A percentile compares a stretch with the other conserved stretches of the same genome.
Conservation (phyloP, 352 stramenopile genomes). For the Phytopythium mirpurense region DNA sequence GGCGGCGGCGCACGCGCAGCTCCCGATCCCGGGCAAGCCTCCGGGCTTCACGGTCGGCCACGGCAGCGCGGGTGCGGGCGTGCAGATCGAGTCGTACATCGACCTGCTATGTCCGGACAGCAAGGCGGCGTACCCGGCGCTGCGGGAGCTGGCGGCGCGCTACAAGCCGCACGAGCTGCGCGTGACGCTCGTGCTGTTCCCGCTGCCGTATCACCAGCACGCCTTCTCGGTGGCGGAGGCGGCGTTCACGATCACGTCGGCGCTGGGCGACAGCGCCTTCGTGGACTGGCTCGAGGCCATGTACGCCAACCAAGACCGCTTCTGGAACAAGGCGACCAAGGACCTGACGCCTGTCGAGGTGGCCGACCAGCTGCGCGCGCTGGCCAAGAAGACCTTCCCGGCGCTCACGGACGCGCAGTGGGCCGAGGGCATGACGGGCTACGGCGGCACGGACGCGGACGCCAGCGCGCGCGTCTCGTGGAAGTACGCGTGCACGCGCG, state of each 20-base stretch:
- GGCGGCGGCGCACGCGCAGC: constrained; percentile 22
- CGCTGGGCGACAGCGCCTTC: constrained; percentile 52
- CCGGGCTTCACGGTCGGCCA: constrained; percentile 59
- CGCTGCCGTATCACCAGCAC: constrained; percentile 74
- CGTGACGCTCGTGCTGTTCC: constrained; percentile 70
- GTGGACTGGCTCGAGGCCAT: constrained; percentile 72
- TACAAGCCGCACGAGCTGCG: constrained; percentile 59
- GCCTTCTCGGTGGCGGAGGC: constrained; percentile 61
- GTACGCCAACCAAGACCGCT: constrained; percentile 76
- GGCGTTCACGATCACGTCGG: constrained; percentile 57
- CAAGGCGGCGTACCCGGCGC: constrained; percentile 54
- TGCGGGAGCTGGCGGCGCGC: constrained; percentile 52
- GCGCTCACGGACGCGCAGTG: constrained; percentile 56
- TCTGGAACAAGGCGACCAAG: constrained; percentile 81
- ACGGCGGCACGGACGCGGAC: constrained; percentile 67
- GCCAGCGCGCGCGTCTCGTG: constrained; percentile 50
- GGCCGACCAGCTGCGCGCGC: constrained; percentile 39
- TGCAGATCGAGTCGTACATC: constrained; percentile 84
- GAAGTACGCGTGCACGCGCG: constrained; percentile 80
- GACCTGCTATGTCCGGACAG: constrained; percentile 78
- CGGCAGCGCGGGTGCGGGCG: constrained; percentile 41
- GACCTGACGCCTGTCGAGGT: constrained; percentile 69
- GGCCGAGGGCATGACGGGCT: constrained; percentile 67
- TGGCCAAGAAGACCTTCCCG: constrained; percentile 69
- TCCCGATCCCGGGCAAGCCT: constrained; percentile 52